Base-by-base conservation (phyloP, 148 eudicot species). In the Rhododendron kiyosumense region DNA sequence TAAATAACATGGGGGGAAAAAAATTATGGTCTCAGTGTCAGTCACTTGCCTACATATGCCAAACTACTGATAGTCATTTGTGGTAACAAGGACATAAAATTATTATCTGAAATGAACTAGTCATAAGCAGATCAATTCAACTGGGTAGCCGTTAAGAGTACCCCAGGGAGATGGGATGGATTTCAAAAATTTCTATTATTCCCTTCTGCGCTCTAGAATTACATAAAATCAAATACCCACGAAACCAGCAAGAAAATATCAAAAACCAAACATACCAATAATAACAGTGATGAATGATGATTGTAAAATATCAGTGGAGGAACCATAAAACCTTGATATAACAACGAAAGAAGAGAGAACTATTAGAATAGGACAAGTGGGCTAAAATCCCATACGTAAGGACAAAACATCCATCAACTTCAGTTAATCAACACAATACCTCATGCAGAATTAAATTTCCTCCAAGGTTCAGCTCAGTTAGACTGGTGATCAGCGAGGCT, bases 401-500 rank as follows among this genome's bases (percentile, higher is more conserved):
- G 12, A 41, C 48, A n/a, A 14, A 84, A 83, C 36, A 65, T 17
- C 13, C 30, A 24, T 13, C 41, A 13, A 12, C 76, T 69, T 28
- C 45, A 85, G 28, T 32, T 75, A 81, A 79, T 32, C 30, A 11
- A 43, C 45, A 36, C 51, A 83, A 89, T 65, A 96, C 99, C 98
- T 95, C 93, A 87, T 87, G 85, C 89, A 67, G 91, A 83, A 97
- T 87, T 28, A 91, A 91, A 85, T 97, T 97, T 88, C 95, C 98
- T 65, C 90, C 86, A 83, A 95, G 93, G 85, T 93, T 94, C 90
- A 97, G 88, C 89, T 97, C 96, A 38, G 94, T 79, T 87, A 97
- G 89, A 78, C 91, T 84, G 78, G 92, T 87, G 73, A 93, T 65
- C 41, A 92, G 90, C 36, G 93, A 83, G 54, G 88, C 48, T 85